Percentiles rank a stretch among this genome's conserved stretches.
These are phyloP conservation scores for Acer negundo DNA, from an alignment of 345 rosid genomes.

Conservation along the genomic window DNA sequence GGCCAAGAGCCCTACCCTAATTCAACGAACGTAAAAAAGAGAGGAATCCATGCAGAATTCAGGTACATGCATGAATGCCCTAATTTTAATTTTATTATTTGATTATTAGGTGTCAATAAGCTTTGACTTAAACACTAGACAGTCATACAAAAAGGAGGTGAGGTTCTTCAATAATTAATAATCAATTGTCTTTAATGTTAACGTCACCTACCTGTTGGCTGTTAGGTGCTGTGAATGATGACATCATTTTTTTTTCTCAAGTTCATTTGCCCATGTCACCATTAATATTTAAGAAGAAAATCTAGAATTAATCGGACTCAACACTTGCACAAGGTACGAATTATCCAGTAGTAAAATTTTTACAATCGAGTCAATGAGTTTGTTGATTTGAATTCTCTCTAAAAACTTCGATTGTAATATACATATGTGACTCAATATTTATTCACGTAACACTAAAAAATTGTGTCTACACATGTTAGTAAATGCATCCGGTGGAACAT, in stretches of 20 bases:
- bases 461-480: too few species aligned
- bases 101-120: background rate
- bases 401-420: too few species aligned
- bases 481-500: too few species aligned
- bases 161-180: background rate
- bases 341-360: too few species aligned
- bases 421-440: too few species aligned
- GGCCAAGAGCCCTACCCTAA: constrained; percentile 3
- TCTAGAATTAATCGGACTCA: too few species aligned
- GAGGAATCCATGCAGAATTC: constrained; percentile 23
- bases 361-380: too few species aligned
- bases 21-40: constrained; percentile 20
- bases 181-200: background rate
- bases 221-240: background rate
- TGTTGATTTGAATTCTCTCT: too few species aligned
- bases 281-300: background rate
- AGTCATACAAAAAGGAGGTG: background rate
- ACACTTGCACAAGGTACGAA: too few species aligned
- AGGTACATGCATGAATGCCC: constrained; percentile 25
- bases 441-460: too few species aligned
- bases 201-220: background rate
- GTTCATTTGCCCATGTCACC: background rate
- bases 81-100: background rate
- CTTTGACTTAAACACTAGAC: constrained; percentile 5
- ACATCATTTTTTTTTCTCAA: background rate